Percentiles rank a stretch among this genome's conserved stretches.
These are phyloP conservation scores for Russula brevipes DNA, from an alignment of 768 basidiomycete species.

Conservation along the genomic window DNA sequence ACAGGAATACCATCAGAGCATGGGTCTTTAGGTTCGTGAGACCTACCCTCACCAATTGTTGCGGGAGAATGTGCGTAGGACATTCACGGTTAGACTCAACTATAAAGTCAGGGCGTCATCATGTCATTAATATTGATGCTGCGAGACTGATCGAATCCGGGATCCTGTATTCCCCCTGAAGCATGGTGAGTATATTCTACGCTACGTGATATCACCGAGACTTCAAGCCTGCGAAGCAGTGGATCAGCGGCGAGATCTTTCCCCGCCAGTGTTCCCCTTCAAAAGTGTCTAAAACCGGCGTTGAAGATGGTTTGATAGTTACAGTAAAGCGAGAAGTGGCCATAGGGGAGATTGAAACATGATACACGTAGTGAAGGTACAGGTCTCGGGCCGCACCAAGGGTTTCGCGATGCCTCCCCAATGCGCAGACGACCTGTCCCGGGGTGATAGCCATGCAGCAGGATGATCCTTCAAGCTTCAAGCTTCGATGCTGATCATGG, in stretches of 20 bases:
- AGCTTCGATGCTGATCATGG: too few species aligned
- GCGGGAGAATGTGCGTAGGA: neutral
- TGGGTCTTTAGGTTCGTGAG: neutral
- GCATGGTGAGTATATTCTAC: neutral
- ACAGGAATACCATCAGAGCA: too few species aligned
- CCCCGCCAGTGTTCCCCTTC: neutral
- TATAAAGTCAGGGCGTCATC: neutral
- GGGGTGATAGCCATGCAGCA: too few species aligned
- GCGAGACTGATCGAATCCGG: neutral
- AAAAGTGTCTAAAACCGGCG: neutral
- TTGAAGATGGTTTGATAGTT: neutral
- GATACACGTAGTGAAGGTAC: neutral
- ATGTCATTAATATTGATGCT: too few species aligned
- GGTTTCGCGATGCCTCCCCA: too few species aligned
- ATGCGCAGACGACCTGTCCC: too few species aligned
- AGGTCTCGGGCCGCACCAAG: too few species aligned
- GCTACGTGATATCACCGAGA: neutral
- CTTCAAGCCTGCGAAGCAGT: neutral
- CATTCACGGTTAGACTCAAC: neutral
- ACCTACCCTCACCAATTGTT: neutral
- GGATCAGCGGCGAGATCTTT: neutral
- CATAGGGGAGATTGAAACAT: neutral
- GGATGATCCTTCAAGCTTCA: too few species aligned
- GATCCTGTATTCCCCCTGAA: neutral
- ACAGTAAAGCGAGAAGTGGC: neutral